Conservation (phyloP, 352 stramenopile genomes). For the Phytophthora macrochlamydospora region DNA sequence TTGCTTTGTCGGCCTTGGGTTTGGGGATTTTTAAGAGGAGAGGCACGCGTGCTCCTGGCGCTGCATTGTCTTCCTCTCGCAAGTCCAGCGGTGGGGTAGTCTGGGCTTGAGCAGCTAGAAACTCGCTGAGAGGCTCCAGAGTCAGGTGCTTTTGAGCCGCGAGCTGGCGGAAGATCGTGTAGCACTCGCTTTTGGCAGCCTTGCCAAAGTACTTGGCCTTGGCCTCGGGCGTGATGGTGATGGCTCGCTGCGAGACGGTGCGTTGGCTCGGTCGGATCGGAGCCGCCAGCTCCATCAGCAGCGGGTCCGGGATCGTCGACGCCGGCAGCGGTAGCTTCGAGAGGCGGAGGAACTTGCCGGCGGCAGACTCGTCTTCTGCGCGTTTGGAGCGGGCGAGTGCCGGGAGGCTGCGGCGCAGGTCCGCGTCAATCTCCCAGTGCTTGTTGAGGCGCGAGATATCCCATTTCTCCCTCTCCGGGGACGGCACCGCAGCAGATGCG, state of each 20-base stretch:
- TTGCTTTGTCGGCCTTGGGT: conserved; percentile 4
- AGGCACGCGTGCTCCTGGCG: neutral
- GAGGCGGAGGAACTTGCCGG: conserved; percentile 69
- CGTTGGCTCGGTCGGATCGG: conserved; percentile 16
- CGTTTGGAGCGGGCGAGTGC: conserved; percentile 61
- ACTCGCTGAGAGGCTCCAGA: conserved; percentile 54
- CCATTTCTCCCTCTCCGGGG: conserved; percentile 38
- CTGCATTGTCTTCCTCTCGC: conserved; percentile 23
- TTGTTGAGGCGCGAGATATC: conserved; percentile 78
- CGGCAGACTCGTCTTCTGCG: conserved; percentile 47
- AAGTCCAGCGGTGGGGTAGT: conserved; percentile 9
- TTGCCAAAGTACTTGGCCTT: conserved; percentile 76
- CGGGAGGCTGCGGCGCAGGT: conserved; percentile 60
- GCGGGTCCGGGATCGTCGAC: conserved; percentile 26
- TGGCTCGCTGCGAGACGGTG: conserved; percentile 35
- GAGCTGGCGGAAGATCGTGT: conserved; percentile 73
- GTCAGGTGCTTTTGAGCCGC: conserved; percentile 68
- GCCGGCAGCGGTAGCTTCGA: conserved; percentile 56
- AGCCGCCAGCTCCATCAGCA: conserved; percentile 33
- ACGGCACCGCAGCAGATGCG: neutral
- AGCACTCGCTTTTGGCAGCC: conserved; percentile 54
- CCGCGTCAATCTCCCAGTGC: conserved; percentile 73
- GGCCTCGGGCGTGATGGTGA: conserved; percentile 52
- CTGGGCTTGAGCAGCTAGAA: conserved; percentile 48
- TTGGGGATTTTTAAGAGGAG: conserved; percentile 7